Base-by-base conservation (phyloP, 352 stramenopile species). In the Phytophthora sp. region DNA sequence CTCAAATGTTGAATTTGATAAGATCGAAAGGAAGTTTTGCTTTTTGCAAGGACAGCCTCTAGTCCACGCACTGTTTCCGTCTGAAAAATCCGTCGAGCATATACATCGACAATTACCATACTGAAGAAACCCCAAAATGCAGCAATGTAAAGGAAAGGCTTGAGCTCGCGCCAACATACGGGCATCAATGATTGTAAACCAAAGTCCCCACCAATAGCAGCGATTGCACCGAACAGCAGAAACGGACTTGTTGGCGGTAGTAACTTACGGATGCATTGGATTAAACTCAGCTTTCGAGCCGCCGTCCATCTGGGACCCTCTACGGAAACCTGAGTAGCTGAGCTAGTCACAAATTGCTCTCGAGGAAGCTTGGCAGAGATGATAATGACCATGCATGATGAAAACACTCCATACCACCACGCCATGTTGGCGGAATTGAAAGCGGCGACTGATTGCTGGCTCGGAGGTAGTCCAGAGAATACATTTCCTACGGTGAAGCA, bases 41-140 rank as follows among this genome's bases (percentile, higher is more conserved):
- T 13, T 26, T 44, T 27, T 13, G 28, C 43, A 23, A 26, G 24
- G 10, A 10, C 11, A 2, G 34, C 8, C n/a, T n/a, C 39, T 20
- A 49, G 6, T 10, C 59, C 59, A 24, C 59, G 59, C 50, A 52
- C 18, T 8, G 59, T 68, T 23, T 62, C 42, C 12, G 49, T 68
- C 37, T 48, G 23, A 26, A 32, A 52, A 45, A 68, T 68, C 3
- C 48, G 34, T 15, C 59, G 42, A 26, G 37, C 43, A 28, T 51
- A 32, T 7, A 68, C 12, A 9, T 68, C 50, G 9, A 39, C 43
- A 21, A 51, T 45, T 1, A 68, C 43, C 26, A 59, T 51, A 21
- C 53, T 54, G 34, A 56, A 56, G 31, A 35, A 53, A 1, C 41
- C 35, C 24, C 59, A 60, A 32, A 68, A 49, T 5, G 41, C 37